Percentiles rank a stretch among this genome's conserved stretches.
Evolutionary conservation across 2,329 filamentous ascomycete genomes (phyloP).

Genomic region (Aureobasidium pullulans): DNA sequence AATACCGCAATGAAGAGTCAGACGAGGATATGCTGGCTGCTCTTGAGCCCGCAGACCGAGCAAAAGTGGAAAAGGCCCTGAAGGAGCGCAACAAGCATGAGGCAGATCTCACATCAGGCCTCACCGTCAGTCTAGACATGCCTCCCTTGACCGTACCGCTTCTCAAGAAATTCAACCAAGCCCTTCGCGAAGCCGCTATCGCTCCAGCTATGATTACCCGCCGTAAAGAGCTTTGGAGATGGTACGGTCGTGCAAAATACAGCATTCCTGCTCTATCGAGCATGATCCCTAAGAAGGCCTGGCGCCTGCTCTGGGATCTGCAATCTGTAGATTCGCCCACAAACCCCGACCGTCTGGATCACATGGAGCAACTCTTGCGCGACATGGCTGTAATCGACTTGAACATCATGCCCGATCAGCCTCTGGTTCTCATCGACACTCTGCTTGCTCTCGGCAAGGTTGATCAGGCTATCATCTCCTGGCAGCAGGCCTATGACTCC

Average conservation of each 20-base stretch:
- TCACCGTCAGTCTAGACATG: slow-evolving; percentile 14
- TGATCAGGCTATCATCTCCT: slow-evolving; percentile 26
- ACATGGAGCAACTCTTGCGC: slow-evolving; percentile 22
- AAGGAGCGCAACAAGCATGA: slow-evolving; percentile 10
- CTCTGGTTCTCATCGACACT: slow-evolving; percentile 23
- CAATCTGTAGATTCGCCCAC: slow-evolving; percentile 18
- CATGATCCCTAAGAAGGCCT: slow-evolving; percentile 24
- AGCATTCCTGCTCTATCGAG: slow-evolving; percentile 18
- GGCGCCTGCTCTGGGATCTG: slow-evolving; percentile 29
- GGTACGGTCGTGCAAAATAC: slow-evolving; percentile 23
- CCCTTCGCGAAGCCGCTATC: slow-evolving; percentile 9
- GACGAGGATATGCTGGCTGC: slow-evolving; percentile 16
- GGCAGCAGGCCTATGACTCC: slow-evolving; percentile 23
- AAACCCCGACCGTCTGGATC: slow-evolving; percentile 18
- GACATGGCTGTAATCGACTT: slow-evolving; percentile 24
- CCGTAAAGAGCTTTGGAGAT: slow-evolving; percentile 24
- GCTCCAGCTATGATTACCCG: not conserved
- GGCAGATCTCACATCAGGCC: not conserved
- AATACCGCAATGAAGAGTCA: slow-evolving; percentile 15
- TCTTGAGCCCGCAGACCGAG: slow-evolving; percentile 13
- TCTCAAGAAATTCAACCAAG: slow-evolving; percentile 15
- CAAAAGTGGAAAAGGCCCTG: slow-evolving; percentile 13
- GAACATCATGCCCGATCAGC: slow-evolving; percentile 20
- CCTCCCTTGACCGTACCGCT: slow-evolving; percentile 13
- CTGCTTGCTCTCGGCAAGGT: slow-evolving; percentile 23